These are phyloP conservation scores for Castanea sativa DNA, from an alignment of 306 rosid species.

Conservation along the genomic window DNA sequence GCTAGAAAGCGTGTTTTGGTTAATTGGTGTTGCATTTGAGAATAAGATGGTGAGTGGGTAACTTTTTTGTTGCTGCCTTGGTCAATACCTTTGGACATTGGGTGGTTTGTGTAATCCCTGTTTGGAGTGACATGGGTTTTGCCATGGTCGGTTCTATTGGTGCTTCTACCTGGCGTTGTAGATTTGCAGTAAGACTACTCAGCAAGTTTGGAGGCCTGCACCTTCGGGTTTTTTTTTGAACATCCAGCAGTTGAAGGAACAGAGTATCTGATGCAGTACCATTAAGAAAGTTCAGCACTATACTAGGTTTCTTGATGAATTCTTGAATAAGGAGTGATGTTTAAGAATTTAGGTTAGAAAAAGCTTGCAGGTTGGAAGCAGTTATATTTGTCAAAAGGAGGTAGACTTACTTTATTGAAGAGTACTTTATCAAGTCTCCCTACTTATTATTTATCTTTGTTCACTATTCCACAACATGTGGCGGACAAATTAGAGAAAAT, in stretches of 20 bases:
- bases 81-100: not conserved
- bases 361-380: no score
- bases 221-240: not conserved
- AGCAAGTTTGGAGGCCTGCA: no score
- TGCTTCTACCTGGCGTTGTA: not conserved
- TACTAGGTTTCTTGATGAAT: no score
- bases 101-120: not conserved
- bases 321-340: no score
- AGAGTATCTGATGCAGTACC: not conserved
- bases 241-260: not conserved
- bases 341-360: no score
- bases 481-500: no score
- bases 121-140: not conserved
- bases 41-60: not conserved
- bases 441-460: no score
- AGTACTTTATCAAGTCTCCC: no score
- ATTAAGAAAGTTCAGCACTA: no score
- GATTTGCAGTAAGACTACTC: not conserved
- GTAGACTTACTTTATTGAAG: no score
- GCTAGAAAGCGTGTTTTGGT: not conserved
- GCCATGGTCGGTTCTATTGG: not conserved
- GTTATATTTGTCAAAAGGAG: no score
- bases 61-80: not conserved
- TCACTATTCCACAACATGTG: no score
- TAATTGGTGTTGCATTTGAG: not conserved